phyloP scores from a whole-genome alignment of 2,329 filamentous ascomycete species.

The Fusarium sp. region DNA sequence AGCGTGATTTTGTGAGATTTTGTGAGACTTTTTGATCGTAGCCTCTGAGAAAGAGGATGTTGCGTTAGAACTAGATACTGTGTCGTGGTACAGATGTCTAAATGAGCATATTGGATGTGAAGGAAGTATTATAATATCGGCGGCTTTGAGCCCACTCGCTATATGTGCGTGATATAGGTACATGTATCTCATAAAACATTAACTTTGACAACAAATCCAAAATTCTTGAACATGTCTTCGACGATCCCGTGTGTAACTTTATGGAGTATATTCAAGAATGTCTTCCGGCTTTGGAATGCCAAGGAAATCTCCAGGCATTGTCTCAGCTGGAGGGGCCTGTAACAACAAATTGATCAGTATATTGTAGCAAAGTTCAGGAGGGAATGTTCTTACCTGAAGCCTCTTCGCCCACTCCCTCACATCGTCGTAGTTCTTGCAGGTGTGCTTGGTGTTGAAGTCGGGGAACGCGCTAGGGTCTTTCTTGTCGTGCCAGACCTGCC shows the following conservation, averaged over 20 bases:
- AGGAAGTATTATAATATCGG: neutral
- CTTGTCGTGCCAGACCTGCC: constrained; percentile 70
- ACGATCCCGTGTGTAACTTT: neutral
- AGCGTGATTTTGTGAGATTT: neutral
- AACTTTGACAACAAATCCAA: neutral
- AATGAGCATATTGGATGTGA: neutral
- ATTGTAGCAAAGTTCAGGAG: accelerated
- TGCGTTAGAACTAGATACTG: accelerated
- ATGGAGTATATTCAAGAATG: constrained; percentile 37
- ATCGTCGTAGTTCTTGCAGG: constrained; percentile 69
- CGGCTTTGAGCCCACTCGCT: constrained; percentile 2
- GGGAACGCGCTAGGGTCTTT: constrained; percentile 64
- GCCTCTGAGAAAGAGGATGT: neutral
- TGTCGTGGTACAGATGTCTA: no score
- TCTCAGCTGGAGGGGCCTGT: constrained; percentile 38
- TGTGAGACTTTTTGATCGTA: neutral
- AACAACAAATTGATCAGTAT: constrained; percentile 9
- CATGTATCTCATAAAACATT: neutral
- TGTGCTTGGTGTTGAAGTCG: constrained; percentile 72
- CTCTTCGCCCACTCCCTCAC: constrained; percentile 66
- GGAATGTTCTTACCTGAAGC: constrained; percentile 57
- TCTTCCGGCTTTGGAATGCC: constrained; percentile 14
- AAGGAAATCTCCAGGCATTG: constrained; percentile 38
- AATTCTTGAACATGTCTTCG: neutral
- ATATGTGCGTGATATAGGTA: neutral